A percentile compares a stretch with the other conserved stretches of the same genome.
Evolutionary conservation across 1,284 basidiomycete species (phyloP).

Genomic region (Pterulicium gracile): DNA sequence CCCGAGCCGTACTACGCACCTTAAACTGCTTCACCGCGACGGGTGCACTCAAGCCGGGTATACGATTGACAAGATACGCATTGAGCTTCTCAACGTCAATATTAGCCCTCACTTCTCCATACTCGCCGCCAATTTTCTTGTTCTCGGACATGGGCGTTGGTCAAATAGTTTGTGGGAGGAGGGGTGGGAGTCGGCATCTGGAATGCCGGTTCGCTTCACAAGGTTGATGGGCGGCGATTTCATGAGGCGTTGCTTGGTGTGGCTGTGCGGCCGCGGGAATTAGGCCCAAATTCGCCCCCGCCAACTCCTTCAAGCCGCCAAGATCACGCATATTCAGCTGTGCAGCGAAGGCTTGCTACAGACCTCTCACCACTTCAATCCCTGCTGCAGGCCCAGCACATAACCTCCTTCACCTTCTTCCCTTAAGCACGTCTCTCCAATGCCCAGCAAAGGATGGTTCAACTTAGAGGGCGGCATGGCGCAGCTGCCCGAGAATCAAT

Average conservation of each 20-base stretch:
- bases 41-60: conserved; percentile 51
- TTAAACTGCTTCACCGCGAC: conserved; percentile 88
- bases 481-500: conserved; percentile 57
- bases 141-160: conserved; percentile 10
- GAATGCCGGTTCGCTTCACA: not conserved
- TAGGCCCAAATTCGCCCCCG: too few species aligned
- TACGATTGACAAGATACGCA: conserved; percentile 51
- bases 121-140: conserved; percentile 58
- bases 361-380: conserved; percentile 15
- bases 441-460: conserved; percentile 50
- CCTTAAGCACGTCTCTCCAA: conserved; percentile 20
- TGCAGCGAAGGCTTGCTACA: conserved; percentile 26
- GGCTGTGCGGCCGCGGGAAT: too few species aligned
- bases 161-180: not conserved
- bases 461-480: conserved; percentile 56
- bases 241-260: too few species aligned
- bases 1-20: conserved; percentile 33
- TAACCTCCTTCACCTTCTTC: conserved; percentile 8
- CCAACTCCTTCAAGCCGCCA: too few species aligned
- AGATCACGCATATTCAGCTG: not conserved
- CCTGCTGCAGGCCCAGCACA: conserved; percentile 17
- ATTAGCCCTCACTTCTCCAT: conserved; percentile 60
- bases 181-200: not conserved
- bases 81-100: conserved; percentile 62
- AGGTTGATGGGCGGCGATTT: too few species aligned